phyloP scores from a whole-genome alignment of 305 asterid genomes.

The Salvia sclarea region DNA sequence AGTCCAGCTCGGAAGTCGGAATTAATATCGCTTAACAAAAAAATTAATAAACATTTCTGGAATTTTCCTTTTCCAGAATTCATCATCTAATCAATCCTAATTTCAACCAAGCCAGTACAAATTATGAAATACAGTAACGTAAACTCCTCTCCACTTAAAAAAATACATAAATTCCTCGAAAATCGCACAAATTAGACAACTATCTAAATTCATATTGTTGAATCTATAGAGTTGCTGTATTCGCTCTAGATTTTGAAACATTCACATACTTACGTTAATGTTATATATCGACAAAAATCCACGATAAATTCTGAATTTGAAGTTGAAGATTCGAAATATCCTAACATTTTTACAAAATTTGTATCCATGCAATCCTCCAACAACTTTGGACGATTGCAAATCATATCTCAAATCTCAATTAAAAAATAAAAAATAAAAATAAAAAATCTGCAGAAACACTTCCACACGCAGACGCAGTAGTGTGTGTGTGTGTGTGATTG shows the following conservation, averaged over 20 bases:
- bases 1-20: no score
- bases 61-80: not conserved
- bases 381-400: no score
- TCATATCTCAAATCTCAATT: no score
- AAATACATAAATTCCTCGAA: not conserved
- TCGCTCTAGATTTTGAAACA: not conserved
- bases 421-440: no score
- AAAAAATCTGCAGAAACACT: no score
- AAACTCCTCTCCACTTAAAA: no score
- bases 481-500: not conserved
- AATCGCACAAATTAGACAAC: no score
- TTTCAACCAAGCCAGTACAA: not conserved
- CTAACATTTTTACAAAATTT: not conserved
- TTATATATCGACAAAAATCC: not conserved
- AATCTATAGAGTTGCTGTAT: not conserved
- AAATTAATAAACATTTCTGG: no score
- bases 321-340: no score
- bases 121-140: no score
- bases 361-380: not conserved
- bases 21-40: not conserved
- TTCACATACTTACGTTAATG: not conserved
- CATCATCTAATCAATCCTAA: not conserved
- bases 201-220: no score
- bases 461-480: no score
- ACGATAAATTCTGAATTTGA: not conserved